Evolutionary conservation across 768 basidiomycete species (phyloP), one percentile per base, ranked within the genome.

Genomic region (Calocera cornea): DNA sequence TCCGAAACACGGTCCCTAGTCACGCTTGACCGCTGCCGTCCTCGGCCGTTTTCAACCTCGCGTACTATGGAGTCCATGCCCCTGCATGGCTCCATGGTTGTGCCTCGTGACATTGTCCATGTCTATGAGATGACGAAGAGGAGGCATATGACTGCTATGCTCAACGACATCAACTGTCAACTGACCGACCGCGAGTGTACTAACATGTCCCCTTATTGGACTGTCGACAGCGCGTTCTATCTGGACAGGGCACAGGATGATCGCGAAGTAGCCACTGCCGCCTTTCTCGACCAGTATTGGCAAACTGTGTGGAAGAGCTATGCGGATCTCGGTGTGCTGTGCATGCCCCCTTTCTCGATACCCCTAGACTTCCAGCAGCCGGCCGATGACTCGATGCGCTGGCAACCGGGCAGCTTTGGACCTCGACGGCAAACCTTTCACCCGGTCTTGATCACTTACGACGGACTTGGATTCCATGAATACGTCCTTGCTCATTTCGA

Each of bases 1-100:
- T 60, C 54, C 54, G 54, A 60, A 60, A 60, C 54, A 33, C 54
- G 54, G 54, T 12, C 31, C 54, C 54, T 60, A 60, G n/a, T n/a
- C n/a, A n/a, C n/a, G n/a, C 27, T 31, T 60, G 27, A 31, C 54
- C 7, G 31, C 54, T 16, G 24, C 54, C 54, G 54, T 8, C 31
- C 31, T 33, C n/a, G 2, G 54, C 31, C 31, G 54, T 60, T 60
- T 60, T 60, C 54, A 7, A 60, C 54, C 27, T 60, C 22, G 5
- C 27, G 16, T 27, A 2, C 11, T 29, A 60, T 60, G 54, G 54
- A 60, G 31, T 27, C 54, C 31, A 60, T 60, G 54, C 54, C 14
- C 19, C 31, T 60, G 54, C 54, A 60, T 60, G 54, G 54, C 54
- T 60, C 54, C 54, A 60, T 60, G 54, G 54, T 29, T 10, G 54